Evolutionary conservation across 2,329 filamentous ascomycete genomes (phyloP).

Genomic region (Diaporthe ampelina): DNA sequence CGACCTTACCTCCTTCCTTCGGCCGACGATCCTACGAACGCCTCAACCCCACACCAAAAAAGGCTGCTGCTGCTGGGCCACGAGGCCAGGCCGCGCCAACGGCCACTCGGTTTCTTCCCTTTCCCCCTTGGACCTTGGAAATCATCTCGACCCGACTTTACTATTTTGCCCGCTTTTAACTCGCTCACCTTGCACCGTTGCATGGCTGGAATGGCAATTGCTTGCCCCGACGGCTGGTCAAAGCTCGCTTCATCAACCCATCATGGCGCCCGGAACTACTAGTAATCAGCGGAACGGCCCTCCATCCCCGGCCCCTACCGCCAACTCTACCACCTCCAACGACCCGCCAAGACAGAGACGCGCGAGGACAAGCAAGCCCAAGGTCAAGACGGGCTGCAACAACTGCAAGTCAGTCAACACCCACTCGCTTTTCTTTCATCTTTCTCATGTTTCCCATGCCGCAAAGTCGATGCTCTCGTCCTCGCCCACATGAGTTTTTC

Average conservation of each 20-base stretch:
- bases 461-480: no score
- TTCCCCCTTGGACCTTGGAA: no score
- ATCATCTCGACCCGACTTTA: not conserved
- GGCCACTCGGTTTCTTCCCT: not conserved
- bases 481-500: no score
- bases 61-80: not conserved
- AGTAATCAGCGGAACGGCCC: conserved; percentile 26
- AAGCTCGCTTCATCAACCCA: conserved; percentile 8
- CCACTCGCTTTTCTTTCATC: conserved; percentile 32
- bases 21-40: conserved; percentile 11
- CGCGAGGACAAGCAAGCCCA: conserved; percentile 68
- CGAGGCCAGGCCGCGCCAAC: not conserved
- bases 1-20: conserved; percentile 20
- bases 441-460: not conserved
- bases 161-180: not conserved
- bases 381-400: conserved; percentile 76
- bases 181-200: conserved; percentile 2
- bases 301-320: conserved; percentile 35
- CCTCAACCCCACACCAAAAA: conserved; percentile 27
- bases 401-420: conserved; percentile 74
- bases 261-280: conserved; percentile 34
- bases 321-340: conserved; percentile 40
- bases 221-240: conserved; percentile 8
- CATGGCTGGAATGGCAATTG: conserved; percentile 39
- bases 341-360: conserved; percentile 52